Evolutionary conservation across 2,329 filamentous ascomycete genomes (phyloP).

Genomic region (Waltergamsia citrina): DNA sequence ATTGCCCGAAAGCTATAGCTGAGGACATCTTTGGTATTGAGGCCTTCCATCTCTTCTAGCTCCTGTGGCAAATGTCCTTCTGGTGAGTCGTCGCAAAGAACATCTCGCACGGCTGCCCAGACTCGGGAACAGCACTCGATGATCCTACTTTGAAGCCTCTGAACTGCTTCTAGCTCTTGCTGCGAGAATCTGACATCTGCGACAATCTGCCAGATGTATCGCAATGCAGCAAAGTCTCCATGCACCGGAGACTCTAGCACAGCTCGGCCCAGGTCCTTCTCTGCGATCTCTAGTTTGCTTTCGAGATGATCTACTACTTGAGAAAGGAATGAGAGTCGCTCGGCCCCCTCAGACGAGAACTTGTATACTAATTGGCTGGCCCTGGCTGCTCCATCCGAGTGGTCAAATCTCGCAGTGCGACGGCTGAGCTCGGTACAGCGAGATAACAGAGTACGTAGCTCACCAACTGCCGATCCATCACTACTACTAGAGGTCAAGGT

Average conservation of each 20-base stretch:
- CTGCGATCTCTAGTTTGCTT: conserved; percentile 52
- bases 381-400: conserved; percentile 83
- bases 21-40: conserved; percentile 78
- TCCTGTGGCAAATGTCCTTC: conserved; percentile 79
- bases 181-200: conserved; percentile 28
- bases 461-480: conserved; percentile 9
- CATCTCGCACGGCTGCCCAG: conserved; percentile 66
- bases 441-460: conserved; percentile 36
- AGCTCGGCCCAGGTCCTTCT: conserved; percentile 55
- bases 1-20: conserved; percentile 93
- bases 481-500: conserved; percentile 4
- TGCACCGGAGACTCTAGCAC: conserved; percentile 60
- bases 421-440: conserved; percentile 51
- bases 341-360: conserved; percentile 34
- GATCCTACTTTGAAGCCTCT: conserved; percentile 42
- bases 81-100: conserved; percentile 88
- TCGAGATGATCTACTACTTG: conserved; percentile 53
- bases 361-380: conserved; percentile 61
- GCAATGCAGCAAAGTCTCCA: conserved; percentile 58
- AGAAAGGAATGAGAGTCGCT: conserved; percentile 41
- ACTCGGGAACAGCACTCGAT: conserved; percentile 54
- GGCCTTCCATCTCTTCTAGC: conserved; percentile 58
- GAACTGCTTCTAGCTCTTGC: conserved; percentile 23
- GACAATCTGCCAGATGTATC: conserved; percentile 44
- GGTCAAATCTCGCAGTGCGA: conserved; percentile 74